Evolutionary conservation across 441 rosid species (phyloP), one percentile per base, ranked within the genome.

Genomic region (Hypseocharis bilobata): DNA sequence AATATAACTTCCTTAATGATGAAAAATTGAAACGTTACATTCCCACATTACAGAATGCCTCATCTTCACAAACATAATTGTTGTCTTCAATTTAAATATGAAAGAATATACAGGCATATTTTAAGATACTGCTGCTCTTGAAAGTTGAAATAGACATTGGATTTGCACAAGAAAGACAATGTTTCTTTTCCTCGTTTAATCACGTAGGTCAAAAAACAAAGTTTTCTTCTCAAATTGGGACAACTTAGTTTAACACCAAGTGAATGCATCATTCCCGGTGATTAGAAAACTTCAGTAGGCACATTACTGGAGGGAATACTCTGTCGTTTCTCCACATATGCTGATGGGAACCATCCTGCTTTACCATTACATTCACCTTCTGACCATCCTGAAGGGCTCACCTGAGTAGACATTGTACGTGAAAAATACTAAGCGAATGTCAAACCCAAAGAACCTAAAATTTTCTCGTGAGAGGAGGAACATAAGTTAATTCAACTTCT

Each of bases 301-400:
- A 25, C 75, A 78, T 85, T 78, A 68, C 36, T 72, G 29, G 84
- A 70, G 3, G 96, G 92, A 71, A 92, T 73, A 67, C 92, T 85
- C 72, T 87, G 92, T 61, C 98, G 88, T 77, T 81, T 86, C 76
- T 84, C 92, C 64, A 83, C 84, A 38, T 74, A 82, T 25, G 82
- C 81, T 29, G 82, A 80, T 27, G 92, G 89, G 73, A 86, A 84
- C 92, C 92, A 84, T 61, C 92, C 92, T 23, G 92, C 87, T 74
- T 66, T 79, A 55, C 92, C 89, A 74, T 80, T 84, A 71, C 92
- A 83, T 73, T 86, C 89, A 76, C 89, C 89, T 75, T 86, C 92
- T 0, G 86, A 82, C 89, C 92, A 86, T 76, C 92, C 92, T 1
- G 80, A 51, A 72, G 79, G 68, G 67, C 75, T 80, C 73, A 84